A percentile compares a stretch with the other conserved stretches of the same genome.
phyloP scores from a whole-genome alignment of 2,329 filamentous ascomycete species.

The Monosporascus sp. region DNA sequence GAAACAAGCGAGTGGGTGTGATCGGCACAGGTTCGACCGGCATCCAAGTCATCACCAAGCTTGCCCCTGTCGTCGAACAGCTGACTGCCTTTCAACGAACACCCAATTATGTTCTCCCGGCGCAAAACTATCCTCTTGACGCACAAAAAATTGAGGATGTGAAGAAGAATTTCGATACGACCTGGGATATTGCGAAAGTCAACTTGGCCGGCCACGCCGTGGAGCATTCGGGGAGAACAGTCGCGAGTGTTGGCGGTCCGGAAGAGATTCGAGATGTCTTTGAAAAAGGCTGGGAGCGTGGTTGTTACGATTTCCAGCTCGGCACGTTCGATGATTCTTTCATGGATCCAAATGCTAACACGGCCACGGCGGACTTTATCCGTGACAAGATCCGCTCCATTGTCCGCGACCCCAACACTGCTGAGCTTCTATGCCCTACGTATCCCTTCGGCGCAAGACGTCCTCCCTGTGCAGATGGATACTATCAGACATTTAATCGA shows the following conservation, averaged over 20 bases:
- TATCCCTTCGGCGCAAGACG: constrained; percentile 1
- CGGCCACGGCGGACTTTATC: constrained; percentile 4
- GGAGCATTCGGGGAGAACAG: no score
- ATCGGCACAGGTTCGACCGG: constrained; percentile 28
- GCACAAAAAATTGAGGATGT: constrained; percentile 2
- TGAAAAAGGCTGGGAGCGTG: no score
- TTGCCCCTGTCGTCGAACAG: constrained; percentile 14
- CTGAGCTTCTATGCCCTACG: constrained; percentile 6
- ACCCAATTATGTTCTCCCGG: constrained; percentile 19
- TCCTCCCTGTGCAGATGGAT: constrained; percentile 2
- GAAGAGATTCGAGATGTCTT: no score
- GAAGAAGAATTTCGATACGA: not conserved
- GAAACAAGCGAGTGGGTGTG: constrained; percentile 18
- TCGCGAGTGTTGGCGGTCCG: no score
- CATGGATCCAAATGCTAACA: constrained; percentile 5
- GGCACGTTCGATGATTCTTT: constrained; percentile 7
- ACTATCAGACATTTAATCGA: constrained; percentile 6
- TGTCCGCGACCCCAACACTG: constrained; percentile 5
- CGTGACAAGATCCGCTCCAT: constrained; percentile 5
- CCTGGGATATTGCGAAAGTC: no score
- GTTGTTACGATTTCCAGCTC: not conserved
- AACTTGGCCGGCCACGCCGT: no score
- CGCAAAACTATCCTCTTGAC: no score
- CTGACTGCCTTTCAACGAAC: constrained; percentile 24
- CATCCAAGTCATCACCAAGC: constrained; percentile 26